Evolutionary conservation across 352 stramenopile genomes (phyloP).

Genomic region (Pythium rishiriense): DNA sequence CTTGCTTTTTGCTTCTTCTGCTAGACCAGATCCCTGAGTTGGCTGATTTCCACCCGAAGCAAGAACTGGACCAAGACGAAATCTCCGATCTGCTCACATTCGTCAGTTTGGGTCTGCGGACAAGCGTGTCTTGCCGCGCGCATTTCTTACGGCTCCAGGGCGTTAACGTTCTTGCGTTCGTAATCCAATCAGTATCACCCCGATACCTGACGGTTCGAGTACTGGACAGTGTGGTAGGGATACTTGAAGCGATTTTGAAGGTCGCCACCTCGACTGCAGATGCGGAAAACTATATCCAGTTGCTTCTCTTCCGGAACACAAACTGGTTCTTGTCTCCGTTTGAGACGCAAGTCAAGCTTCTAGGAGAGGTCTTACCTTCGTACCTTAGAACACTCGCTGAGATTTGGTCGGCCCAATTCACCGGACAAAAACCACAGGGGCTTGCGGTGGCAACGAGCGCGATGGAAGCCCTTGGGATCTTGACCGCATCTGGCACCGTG

Average conservation of each 20-base stretch:
- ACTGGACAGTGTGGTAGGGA: conserved; percentile 58
- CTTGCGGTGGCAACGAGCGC: conserved; percentile 20
- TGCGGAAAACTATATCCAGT: conserved; percentile 49
- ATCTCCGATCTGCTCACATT: conserved; percentile 66
- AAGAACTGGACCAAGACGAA: conserved; percentile 68
- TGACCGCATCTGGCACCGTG: background rate
- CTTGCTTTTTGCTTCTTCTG: conserved; percentile 69
- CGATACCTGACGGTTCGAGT: conserved; percentile 62
- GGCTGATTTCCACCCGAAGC: conserved; percentile 71
- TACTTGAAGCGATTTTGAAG: conserved; percentile 62
- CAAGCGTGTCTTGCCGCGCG: conserved; percentile 61
- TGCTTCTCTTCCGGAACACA: conserved; percentile 75
- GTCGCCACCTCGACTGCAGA: conserved; percentile 32
- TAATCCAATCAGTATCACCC: conserved; percentile 75
- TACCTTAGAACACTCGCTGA: conserved; percentile 65
- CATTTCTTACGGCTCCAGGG: conserved; percentile 73
- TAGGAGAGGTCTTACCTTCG: conserved; percentile 55
- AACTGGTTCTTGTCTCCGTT: conserved; percentile 82
- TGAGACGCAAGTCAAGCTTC: conserved; percentile 70
- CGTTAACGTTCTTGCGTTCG: conserved; percentile 74
- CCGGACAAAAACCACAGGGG: conserved; percentile 11
- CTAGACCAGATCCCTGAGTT: conserved; percentile 80
- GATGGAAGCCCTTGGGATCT: conserved; percentile 29
- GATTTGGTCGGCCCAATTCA: conserved; percentile 7
- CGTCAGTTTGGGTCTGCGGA: conserved; percentile 52